phyloP scores from a whole-genome alignment of 805 yeast genomes.

The Wickerhamomyces subpelliculosus region DNA sequence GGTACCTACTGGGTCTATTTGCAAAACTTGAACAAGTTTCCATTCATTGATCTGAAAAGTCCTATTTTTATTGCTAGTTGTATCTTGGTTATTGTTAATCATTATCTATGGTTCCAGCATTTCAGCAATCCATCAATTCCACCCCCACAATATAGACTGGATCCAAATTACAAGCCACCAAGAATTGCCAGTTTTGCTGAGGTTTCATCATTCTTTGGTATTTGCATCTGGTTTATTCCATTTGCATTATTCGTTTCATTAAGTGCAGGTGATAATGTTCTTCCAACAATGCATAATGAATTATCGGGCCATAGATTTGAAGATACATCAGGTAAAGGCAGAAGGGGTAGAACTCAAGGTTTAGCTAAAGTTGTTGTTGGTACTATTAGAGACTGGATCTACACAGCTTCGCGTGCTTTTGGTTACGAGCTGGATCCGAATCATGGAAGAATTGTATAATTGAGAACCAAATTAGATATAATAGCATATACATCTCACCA shows the following conservation, averaged over 20 bases:
- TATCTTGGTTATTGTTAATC: constrained; percentile 67
- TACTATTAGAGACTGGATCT: constrained; percentile 39
- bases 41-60: constrained; percentile 69
- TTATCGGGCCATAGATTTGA: constrained; percentile 20
- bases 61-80: constrained; percentile 69
- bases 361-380: constrained; percentile 63
- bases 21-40: constrained; percentile 76
- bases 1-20: constrained; percentile 65
- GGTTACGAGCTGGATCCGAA: constrained; percentile 60
- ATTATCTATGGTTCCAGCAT: constrained; percentile 83
- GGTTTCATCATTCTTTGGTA: constrained; percentile 91
- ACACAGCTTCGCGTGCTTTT: constrained; percentile 41
- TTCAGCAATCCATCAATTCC: constrained; percentile 61
- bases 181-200: constrained; percentile 78
- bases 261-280: constrained; percentile 83
- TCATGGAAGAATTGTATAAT: constrained; percentile 42
- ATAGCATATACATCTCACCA: no score
- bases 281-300: constrained; percentile 47
- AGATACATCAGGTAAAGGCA: constrained; percentile 28
- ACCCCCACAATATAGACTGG: constrained; percentile 60
- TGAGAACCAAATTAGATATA: no score
- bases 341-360: constrained; percentile 41
- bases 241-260: constrained; percentile 86
- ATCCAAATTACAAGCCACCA: constrained; percentile 53
- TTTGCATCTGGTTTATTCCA: constrained; percentile 91